phyloP scores from a whole-genome alignment of 2,329 filamentous ascomycete genomes.

The Colletotrichum graminicola region DNA sequence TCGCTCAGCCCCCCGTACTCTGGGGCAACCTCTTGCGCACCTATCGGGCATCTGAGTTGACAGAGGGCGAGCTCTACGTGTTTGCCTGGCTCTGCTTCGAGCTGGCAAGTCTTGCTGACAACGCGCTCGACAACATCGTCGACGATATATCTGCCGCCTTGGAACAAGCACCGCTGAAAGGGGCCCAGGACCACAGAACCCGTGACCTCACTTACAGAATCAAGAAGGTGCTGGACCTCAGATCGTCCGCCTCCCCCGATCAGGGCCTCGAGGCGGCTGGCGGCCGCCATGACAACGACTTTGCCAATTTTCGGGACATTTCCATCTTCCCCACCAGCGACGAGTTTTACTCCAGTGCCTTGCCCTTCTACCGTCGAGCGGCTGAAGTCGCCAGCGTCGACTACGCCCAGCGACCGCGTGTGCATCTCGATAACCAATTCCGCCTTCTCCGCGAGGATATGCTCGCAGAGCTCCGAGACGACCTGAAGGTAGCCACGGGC shows the following conservation, averaged over 20 bases:
- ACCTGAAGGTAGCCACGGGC: slow-evolving; percentile 64
- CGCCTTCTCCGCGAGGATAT: slow-evolving; percentile 79
- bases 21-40: slow-evolving; percentile 58
- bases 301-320: slow-evolving; percentile 70
- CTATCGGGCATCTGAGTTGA: slow-evolving; percentile 52
- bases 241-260: slow-evolving; percentile 41
- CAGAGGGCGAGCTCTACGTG: slow-evolving; percentile 47
- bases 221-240: slow-evolving; percentile 53
- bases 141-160: slow-evolving; percentile 47
- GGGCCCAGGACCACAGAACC: slow-evolving; percentile 44
- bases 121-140: slow-evolving; percentile 44
- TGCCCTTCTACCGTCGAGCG: slow-evolving; percentile 67
- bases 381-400: slow-evolving; percentile 60
- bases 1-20: slow-evolving; percentile 65
- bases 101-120: slow-evolving; percentile 55
- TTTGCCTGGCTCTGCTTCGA: slow-evolving; percentile 65
- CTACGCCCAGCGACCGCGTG: slow-evolving; percentile 53
- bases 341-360: slow-evolving; percentile 68
- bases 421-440: slow-evolving; percentile 78
- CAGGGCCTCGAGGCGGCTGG: slow-evolving; percentile 59
- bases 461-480: slow-evolving; percentile 73
- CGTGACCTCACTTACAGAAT: slow-evolving; percentile 53
- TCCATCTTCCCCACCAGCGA: slow-evolving; percentile 74
- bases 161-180: slow-evolving; percentile 45
- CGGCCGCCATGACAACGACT: slow-evolving; percentile 81